Base-by-base conservation (phyloP, 148 eudicot genomes). In the Camellia granthamiana region DNA sequence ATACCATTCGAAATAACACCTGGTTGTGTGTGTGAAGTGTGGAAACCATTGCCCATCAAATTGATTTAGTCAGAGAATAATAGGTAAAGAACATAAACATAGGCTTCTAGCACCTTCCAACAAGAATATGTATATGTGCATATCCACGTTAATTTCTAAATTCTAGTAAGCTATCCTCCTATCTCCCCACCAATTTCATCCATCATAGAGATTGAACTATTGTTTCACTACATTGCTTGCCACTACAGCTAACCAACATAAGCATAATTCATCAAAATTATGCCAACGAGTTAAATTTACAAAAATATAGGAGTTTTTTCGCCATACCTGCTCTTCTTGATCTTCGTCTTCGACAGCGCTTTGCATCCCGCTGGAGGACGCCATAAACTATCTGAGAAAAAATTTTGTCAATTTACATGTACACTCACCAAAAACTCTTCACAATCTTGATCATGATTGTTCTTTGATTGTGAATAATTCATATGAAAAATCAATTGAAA, bases 261-360 rank as follows among this genome's bases (percentile, higher is more conserved):
- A 62, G 30, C 21, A 49, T 49, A 49, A 7, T 5, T 49, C 13
- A 44, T 3, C n/a, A 41, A 41, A 30, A 13, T 69, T 51, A 69
- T 44, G 71, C 12, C 41, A 42, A 42, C 38, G 71, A 67, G 49
- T 67, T 18, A 12, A 44, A 12, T 44, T 69, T 69, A 43, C 18
- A 1, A 68, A 69, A 3, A 16, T 14, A 4, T 2, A 8, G 18
- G 3, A 68, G n/a, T 44, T 75, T 61, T 60, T 59, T 38, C 6
- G 4, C 51, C 69, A n/a, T 23, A 76, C 92, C 90, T 88, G 89
- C 51, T 86, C 84, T 61, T 87, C 87, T 75, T 85, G 87, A 64
- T 73, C 80, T 73, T 86, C 85, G 74, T 88, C 93, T 58, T 88
- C 90, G 13, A 69, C 80, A 43, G 54, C 72, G 54, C 60, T 21